Base-by-base conservation (phyloP, 441 rosid species). In the Aleurites moluccanus region DNA sequence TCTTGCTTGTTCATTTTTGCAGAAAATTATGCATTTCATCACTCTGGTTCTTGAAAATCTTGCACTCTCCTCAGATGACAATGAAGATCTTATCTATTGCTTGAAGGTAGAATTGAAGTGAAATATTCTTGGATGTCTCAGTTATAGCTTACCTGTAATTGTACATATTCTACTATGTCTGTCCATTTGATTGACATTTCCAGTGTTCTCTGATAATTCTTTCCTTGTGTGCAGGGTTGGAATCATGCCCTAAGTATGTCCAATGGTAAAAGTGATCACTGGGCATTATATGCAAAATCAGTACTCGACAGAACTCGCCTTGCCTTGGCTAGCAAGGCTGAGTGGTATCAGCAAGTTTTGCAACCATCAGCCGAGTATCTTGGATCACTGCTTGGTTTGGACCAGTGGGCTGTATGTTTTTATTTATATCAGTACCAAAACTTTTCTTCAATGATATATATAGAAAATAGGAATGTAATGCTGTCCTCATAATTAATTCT, bases 291-390 rank as follows among this genome's bases (percentile, higher is more conserved):
- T 85, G 94, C 98, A 45, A 96, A 96, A 85, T 92, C 99, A 56
- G 90, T 91, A 77, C 96, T 96, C 55, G 99, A 96, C 81, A 92
- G 99, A 87, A 93, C 96, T 64, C 94, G 98, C 72, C 96, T 93
- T 71, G 89, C 96, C 65, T 91, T 96, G 78, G 77, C 94, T 78
- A 83, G 85, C 87, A 96, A 91, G 85, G 97, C 96, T 70, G 99
- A 92, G 79, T 90, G 86, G 86, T 96, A 93, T 82, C 97, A 89
- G 67, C 83, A 80, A 82, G 76, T 93, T 77, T 82, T 96, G 88
- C 98, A 96, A 82, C 97, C 98, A 59, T 96, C 99, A 6, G 99
- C 98, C 28, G 93, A 89, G 79, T 92, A 93, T 86, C 96, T 96
- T 77, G 99, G 99, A 74, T 89, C 92, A 57, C 85, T 85, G 85